These are phyloP conservation scores for Lobosporangium transversale DNA, from an alignment of 192 early-diverging fungal genomes.

Conservation along the genomic window DNA sequence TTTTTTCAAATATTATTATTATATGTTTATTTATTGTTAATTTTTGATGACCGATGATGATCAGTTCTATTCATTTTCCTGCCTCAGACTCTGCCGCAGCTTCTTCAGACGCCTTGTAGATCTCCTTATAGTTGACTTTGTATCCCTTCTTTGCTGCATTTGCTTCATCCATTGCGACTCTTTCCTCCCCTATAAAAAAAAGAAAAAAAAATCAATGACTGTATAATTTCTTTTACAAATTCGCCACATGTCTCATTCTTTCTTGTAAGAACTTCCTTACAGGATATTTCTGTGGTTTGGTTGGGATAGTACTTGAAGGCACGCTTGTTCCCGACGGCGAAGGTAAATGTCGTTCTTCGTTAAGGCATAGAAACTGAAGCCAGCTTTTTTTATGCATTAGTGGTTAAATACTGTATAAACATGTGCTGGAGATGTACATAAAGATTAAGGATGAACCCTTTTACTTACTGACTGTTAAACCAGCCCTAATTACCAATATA, in stretches of 20 bases:
- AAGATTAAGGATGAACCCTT: background rate
- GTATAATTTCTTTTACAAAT: too few relatives aligned
- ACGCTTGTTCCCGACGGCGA: conserved; percentile 28
- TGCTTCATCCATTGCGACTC: conserved; percentile 37
- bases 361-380: conserved; percentile 22
- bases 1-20: too few relatives aligned
- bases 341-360: conserved; percentile 44
- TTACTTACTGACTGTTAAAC: background rate
- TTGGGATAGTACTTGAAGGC: conserved; percentile 25
- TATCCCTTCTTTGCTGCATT: conserved; percentile 53
- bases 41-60: too few relatives aligned
- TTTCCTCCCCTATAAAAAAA: conserved; percentile 50
- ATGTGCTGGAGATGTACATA: too few relatives aligned
- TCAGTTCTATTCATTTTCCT: background rate
- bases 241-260: too few relatives aligned
- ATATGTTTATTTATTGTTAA: too few relatives aligned
- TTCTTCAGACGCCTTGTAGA: conserved; percentile 17
- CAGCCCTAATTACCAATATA: too few relatives aligned
- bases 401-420: too few relatives aligned
- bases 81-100: background rate
- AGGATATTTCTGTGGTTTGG: conserved; percentile 27
- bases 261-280: conserved; percentile 26
- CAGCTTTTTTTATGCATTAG: too few relatives aligned
- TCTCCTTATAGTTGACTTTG: conserved; percentile 37
- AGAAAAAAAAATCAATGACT: too few relatives aligned